Evolutionary conservation across 2,329 filamentous ascomycete species (phyloP).

Genomic region (Fusarium duplospermum): DNA sequence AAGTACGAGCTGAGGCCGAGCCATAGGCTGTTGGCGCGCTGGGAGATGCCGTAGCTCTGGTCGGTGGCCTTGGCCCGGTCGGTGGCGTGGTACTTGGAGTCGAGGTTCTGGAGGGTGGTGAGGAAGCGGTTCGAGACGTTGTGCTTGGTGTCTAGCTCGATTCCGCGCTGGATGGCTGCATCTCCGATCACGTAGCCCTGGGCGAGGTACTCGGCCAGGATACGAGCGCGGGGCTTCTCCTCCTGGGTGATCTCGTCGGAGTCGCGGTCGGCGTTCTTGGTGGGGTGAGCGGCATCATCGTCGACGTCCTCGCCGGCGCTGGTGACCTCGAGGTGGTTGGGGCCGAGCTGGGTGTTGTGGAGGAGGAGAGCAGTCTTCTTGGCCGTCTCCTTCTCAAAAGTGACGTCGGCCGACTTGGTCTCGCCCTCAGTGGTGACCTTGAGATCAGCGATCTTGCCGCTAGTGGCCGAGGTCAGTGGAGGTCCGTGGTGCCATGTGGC

Average conservation of each 20-base stretch:
- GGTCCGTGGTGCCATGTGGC: neutral
- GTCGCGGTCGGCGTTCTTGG: slow-evolving; percentile 67
- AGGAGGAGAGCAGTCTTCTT: slow-evolving; percentile 97
- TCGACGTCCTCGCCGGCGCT: slow-evolving; percentile 74
- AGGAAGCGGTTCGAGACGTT: slow-evolving; percentile 86
- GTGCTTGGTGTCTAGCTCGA: slow-evolving; percentile 90
- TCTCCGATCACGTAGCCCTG: slow-evolving; percentile 89
- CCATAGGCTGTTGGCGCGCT: slow-evolving; percentile 74
- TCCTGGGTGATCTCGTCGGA: slow-evolving; percentile 86
- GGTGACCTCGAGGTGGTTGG: slow-evolving; percentile 83
- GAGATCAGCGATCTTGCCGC: slow-evolving; percentile 90
- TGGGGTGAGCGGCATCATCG: slow-evolving; percentile 68
- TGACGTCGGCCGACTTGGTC: slow-evolving; percentile 88
- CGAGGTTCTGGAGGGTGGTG: slow-evolving; percentile 78
- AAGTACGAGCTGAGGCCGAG: slow-evolving; percentile 87
- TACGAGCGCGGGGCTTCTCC: slow-evolving; percentile 94
- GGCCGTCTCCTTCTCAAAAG: slow-evolving; percentile 95
- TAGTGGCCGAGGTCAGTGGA: slow-evolving; percentile 52
- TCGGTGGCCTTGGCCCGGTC: slow-evolving; percentile 89
- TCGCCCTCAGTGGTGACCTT: slow-evolving; percentile 77
- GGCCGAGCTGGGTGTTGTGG: slow-evolving; percentile 94
- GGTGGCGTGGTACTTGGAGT: slow-evolving; percentile 86
- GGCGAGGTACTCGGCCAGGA: slow-evolving; percentile 95
- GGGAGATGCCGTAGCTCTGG: slow-evolving; percentile 82
- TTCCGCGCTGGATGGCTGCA: slow-evolving; percentile 80